phyloP scores from a whole-genome alignment of 805 yeast genomes.

The Hanseniaspora taiwanica region DNA sequence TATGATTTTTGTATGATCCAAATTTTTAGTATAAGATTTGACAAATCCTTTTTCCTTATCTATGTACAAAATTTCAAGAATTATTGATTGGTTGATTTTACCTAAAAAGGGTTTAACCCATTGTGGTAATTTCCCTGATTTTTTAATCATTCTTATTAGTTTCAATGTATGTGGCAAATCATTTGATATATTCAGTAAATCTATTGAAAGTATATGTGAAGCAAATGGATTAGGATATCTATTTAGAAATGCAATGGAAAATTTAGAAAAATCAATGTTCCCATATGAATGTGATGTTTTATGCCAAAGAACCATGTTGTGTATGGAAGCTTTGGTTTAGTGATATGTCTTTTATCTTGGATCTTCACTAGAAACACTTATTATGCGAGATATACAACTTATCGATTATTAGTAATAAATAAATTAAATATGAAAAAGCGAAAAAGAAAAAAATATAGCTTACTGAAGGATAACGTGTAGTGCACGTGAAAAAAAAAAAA shows the following conservation, averaged over 20 bases:
- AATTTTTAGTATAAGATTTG: constrained; percentile 62
- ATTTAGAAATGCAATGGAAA: constrained; percentile 64
- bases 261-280: constrained; percentile 54
- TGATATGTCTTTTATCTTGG: neutral
- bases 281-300: constrained; percentile 39
- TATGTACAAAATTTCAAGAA: constrained; percentile 64
- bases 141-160: constrained; percentile 62
- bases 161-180: constrained; percentile 38
- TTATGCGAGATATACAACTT: too few species aligned
- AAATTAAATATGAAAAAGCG: too few species aligned
- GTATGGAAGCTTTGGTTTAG: neutral
- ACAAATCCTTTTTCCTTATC: constrained; percentile 45
- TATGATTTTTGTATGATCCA: constrained; percentile 71
- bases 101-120: constrained; percentile 72
- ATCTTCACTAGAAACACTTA: too few species aligned
- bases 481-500: too few species aligned
- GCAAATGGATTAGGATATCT: constrained; percentile 70
- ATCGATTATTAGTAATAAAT: too few species aligned
- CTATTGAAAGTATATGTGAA: constrained; percentile 71
- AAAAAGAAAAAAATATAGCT: too few species aligned
- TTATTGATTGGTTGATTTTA: constrained; percentile 58
- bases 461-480: too few species aligned
- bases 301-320: constrained; percentile 50
- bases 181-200: constrained; percentile 51
- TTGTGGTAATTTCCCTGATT: constrained; percentile 66